These are phyloP conservation scores for Penicillium griseofulvum DNA, from an alignment of 2,329 filamentous ascomycete species.

Conservation along the genomic window DNA sequence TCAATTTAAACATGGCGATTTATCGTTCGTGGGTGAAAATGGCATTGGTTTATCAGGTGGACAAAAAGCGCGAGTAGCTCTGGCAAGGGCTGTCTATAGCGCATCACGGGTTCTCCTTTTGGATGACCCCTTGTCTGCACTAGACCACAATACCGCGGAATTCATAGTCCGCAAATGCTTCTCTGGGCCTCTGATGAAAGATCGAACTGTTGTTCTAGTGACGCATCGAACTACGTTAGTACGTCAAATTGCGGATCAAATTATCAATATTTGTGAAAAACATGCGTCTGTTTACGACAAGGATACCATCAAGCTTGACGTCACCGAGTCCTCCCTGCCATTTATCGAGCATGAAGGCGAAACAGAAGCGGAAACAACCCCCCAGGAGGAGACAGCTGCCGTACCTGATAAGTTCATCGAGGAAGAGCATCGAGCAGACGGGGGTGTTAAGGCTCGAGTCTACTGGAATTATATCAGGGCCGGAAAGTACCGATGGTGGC, in stretches of 20 bases:
- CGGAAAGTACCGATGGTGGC: slow-evolving; percentile 73
- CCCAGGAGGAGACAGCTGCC: slow-evolving; percentile 50
- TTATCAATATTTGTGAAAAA: slow-evolving; percentile 67
- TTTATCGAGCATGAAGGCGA: slow-evolving; percentile 16
- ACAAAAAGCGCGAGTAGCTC: slow-evolving; percentile 59
- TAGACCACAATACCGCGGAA: slow-evolving; percentile 65
- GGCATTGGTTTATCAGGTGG: slow-evolving; percentile 61
- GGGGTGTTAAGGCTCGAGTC: slow-evolving; percentile 70
- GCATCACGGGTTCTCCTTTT: slow-evolving; percentile 54
- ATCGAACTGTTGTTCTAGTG: slow-evolving; percentile 57
- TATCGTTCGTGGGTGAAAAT: slow-evolving; percentile 61
- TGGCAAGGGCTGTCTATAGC: slow-evolving; percentile 62
- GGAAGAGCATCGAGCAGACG: slow-evolving; percentile 70
- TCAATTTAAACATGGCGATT: slow-evolving; percentile 62
- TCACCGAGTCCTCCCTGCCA: slow-evolving; percentile 25
- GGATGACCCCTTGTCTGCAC: slow-evolving; percentile 59
- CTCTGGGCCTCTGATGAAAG: slow-evolving; percentile 53
- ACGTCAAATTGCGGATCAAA: slow-evolving; percentile 67
- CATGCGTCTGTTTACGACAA: slow-evolving; percentile 51
- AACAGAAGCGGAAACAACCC: slow-evolving; percentile 28
- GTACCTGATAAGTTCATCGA: slow-evolving; percentile 74
- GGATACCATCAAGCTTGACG: slow-evolving; percentile 47
- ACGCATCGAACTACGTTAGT: slow-evolving; percentile 71
- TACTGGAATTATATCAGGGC: slow-evolving; percentile 86
- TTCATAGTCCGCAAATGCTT: slow-evolving; percentile 59